Conservation (phyloP, 306 rosid genomes). For the Alnus rubra region DNA sequence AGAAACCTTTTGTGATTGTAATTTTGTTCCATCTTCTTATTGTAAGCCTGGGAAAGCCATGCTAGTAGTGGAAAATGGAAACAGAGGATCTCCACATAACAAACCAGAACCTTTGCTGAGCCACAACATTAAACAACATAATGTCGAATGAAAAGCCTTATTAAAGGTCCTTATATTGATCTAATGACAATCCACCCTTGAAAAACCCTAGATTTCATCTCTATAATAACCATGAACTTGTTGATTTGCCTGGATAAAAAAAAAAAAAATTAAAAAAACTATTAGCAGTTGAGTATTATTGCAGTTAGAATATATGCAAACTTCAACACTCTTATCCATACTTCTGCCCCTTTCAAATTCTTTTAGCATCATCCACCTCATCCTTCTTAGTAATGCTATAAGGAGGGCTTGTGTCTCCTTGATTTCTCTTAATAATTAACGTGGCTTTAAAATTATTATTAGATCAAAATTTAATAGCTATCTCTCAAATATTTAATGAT, state of each 20-base stretch:
- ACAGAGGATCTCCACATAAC: neutral
- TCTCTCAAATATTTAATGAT: too few relatives aligned
- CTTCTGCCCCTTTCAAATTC: neutral
- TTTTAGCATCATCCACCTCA: neutral
- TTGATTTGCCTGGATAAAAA: neutral
- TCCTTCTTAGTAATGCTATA: too few relatives aligned
- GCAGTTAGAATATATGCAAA: neutral
- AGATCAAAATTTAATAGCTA: too few relatives aligned
- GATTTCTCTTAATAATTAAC: too few relatives aligned
- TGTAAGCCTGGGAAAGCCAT: neutral
- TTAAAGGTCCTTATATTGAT: neutral
- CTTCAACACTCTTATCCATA: neutral
- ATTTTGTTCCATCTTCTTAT: neutral
- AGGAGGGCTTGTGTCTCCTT: too few relatives aligned
- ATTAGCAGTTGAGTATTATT: neutral
- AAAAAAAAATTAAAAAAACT: neutral
- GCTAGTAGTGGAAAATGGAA: neutral
- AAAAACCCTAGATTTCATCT: conserved; percentile 1
- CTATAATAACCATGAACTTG: neutral
- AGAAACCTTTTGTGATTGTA: neutral
- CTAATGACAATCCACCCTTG: conserved; percentile 7
- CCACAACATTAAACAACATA: neutral
- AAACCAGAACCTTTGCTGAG: too few relatives aligned
- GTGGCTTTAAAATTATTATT: too few relatives aligned
- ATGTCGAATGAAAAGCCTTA: neutral